Base-by-base conservation (phyloP, 140 eudicot species). In the Anethum foeniculum region DNA sequence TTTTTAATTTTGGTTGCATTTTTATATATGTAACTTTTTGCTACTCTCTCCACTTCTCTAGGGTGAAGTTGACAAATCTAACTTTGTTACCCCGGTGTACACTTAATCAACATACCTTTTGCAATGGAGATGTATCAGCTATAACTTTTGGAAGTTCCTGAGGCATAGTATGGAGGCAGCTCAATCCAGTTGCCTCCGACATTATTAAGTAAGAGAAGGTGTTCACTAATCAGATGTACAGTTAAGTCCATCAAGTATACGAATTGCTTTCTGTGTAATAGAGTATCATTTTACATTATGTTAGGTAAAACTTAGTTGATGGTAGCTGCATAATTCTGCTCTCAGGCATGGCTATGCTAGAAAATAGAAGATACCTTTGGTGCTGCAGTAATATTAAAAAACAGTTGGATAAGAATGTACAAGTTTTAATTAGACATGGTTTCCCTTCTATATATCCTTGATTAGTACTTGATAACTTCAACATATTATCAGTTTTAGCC, bases 31-130 rank as follows among this genome's bases (percentile, higher is more conserved):
- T 67, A 15, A 67, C 41, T 67, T 0, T 65, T 3, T 30, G 39
- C 41, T 67, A 23, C 73, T 67, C 73, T 67, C 38, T 67, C 41
- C 73, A 67, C 73, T 67, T 32, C 5, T 67, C 21, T 14, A 67
- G 73, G 73, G 23, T 15, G 73, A 67, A 67, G 73, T 30, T 67
- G 73, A 67, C 41, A 30, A 67, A 30, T 67, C 73, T 67, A 67
- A 28, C 39, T 67, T 67, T 67, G 73, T 13, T 27, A 67, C 73
- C 39, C 39, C 73, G 41, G 43, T 60, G 32, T 60, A 60, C 32
- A 60, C 68, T n/a, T 30, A 60, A 60, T 60, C 32, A 28, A 67
- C 9, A 8, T 30, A 30, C 73, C 71, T 30, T 67, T 27, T 30
- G 21, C 23, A 0, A 28, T 32, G 41, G 38, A 21, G 73, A 67